Conservation (phyloP, 805 yeast genomes). For the Phaffomyces opuntiae region DNA sequence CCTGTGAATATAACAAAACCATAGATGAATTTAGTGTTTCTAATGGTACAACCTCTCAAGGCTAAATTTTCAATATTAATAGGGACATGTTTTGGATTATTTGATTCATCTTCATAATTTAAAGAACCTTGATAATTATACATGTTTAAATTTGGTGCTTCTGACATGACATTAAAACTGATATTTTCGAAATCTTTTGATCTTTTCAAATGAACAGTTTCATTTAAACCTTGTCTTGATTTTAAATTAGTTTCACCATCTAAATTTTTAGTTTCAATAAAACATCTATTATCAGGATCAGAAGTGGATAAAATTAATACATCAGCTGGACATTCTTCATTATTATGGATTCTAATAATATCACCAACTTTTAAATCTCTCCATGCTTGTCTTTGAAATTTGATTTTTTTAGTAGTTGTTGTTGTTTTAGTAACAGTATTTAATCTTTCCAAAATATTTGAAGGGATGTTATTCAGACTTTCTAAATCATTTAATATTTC, state of each 20-base stretch:
- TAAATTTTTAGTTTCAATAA: conserved; percentile 39
- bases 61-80: conserved; percentile 61
- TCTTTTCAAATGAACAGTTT: conserved; percentile 41
- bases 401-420: conserved; percentile 9
- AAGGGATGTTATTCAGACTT: conserved; percentile 1
- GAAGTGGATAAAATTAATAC: conserved; percentile 59
- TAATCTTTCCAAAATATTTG: conserved; percentile 2
- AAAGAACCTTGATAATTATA: conserved; percentile 70
- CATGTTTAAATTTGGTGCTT: conserved; percentile 73
- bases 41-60: conserved; percentile 63
- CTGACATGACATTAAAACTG: conserved; percentile 63
- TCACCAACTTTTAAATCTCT: conserved; percentile 71
- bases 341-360: conserved; percentile 59
- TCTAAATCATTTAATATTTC: conserved; percentile 3
- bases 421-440: conserved; percentile 3
- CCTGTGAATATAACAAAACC: conserved; percentile 75
- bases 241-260: conserved; percentile 65
- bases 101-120: conserved; percentile 37
- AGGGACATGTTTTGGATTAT: conserved; percentile 39
- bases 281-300: conserved; percentile 61
- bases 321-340: conserved; percentile 83
- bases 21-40: conserved; percentile 78
- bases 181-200: conserved; percentile 40
- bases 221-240: conserved; percentile 62
- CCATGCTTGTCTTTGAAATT: conserved; percentile 45